phyloP scores from a whole-genome alignment of 2,329 filamentous ascomycete species.

The Phialophora macrospora region DNA sequence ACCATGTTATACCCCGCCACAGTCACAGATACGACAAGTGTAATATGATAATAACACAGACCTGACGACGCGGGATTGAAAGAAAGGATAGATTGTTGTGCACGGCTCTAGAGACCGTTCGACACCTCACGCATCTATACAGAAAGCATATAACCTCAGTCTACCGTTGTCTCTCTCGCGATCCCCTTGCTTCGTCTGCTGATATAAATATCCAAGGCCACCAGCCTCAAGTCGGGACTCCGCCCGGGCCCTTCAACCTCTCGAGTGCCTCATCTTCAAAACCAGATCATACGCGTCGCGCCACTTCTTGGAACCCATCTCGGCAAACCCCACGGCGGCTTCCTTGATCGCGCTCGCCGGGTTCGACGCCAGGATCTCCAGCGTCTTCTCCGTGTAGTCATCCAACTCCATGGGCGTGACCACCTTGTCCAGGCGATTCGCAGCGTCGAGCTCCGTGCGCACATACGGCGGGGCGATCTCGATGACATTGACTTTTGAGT shows the following conservation, averaged over 20 bases:
- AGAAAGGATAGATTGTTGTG: too few species aligned
- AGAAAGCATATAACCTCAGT: too few species aligned
- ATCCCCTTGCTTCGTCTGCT: too few species aligned
- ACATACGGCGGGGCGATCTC: slow-evolving; percentile 48
- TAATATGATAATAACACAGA: too few species aligned
- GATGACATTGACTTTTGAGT: slow-evolving; percentile 43
- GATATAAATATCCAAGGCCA: too few species aligned
- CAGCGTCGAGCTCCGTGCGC: slow-evolving; percentile 44
- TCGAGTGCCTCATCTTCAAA: slow-evolving; percentile 14
- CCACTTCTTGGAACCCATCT: slow-evolving; percentile 33
- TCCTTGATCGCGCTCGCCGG: slow-evolving; percentile 42
- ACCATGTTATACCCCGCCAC: too few species aligned
- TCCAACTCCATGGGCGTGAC: slow-evolving; percentile 42
- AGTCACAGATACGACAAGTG: too few species aligned
- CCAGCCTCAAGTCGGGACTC: too few species aligned
- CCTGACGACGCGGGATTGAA: too few species aligned
- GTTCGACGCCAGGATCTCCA: slow-evolving; percentile 33
- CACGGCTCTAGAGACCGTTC: too few species aligned
- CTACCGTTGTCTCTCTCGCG: too few species aligned
- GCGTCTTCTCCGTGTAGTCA: slow-evolving; percentile 44
- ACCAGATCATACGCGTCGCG: slow-evolving; percentile 28
- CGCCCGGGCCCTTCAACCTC: background rate
- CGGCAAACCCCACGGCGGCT: slow-evolving; percentile 42
- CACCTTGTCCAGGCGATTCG: slow-evolving; percentile 38
- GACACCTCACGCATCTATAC: too few species aligned